These are phyloP conservation scores for Thielaviopsis euricoi DNA, from an alignment of 2,329 filamentous ascomycete genomes.

Conservation along the genomic window DNA sequence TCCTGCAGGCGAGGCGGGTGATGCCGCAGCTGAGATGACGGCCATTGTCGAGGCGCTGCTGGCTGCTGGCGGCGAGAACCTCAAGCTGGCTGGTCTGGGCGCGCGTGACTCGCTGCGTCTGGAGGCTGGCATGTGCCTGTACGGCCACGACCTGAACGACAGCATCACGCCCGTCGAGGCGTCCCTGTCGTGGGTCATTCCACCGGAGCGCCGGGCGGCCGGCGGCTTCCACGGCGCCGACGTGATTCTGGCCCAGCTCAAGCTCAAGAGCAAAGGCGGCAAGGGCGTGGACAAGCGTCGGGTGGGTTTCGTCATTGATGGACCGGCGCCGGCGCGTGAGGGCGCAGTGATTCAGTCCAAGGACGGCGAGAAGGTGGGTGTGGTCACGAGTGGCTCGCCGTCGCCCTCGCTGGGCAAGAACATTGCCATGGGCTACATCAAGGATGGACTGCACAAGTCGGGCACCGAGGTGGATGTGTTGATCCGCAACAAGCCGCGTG, in stretches of 20 bases:
- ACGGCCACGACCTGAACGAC: constrained; percentile 93
- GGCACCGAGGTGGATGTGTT: constrained; percentile 68
- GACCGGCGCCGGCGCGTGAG: constrained; percentile 67
- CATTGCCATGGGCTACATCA: constrained; percentile 90
- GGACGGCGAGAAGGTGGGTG: constrained; percentile 53
- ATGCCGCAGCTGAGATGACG: constrained; percentile 39
- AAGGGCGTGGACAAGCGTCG: constrained; percentile 53
- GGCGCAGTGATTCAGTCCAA: constrained; percentile 60
- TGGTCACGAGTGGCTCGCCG: constrained; percentile 77
- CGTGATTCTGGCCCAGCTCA: constrained; percentile 60
- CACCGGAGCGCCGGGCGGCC: constrained; percentile 50
- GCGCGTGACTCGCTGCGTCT: constrained; percentile 83
- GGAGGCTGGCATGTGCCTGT: constrained; percentile 98
- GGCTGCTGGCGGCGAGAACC: constrained; percentile 39
- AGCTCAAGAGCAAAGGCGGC: constrained; percentile 55
- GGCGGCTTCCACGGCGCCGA: constrained; percentile 78
- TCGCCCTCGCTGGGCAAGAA: constrained; percentile 76
- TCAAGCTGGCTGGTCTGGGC: constrained; percentile 75
- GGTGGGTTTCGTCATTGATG: constrained; percentile 67
- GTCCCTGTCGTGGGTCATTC: constrained; percentile 60
- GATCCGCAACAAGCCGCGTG: constrained; percentile 60
- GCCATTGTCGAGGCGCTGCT: constrained; percentile 48
- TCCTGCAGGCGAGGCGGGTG: constrained; percentile 32
- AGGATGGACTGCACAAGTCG: constrained; percentile 64
- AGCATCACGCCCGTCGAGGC: constrained; percentile 43